Evolutionary conservation across 2,329 filamentous ascomycete species (phyloP).

Genomic region (Colletotrichum endophyticum): DNA sequence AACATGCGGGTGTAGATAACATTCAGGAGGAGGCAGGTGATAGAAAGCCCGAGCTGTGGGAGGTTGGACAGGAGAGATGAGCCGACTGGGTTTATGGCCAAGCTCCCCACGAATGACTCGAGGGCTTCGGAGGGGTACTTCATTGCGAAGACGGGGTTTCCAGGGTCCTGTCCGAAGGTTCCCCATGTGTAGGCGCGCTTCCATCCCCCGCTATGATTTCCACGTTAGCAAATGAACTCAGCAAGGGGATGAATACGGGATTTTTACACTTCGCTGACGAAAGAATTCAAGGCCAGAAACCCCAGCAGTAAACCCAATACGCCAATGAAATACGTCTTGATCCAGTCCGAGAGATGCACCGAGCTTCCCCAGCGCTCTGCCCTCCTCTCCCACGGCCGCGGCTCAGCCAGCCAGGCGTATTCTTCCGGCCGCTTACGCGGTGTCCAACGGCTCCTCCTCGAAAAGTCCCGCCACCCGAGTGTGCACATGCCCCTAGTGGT

Average conservation of each 20-base stretch:
- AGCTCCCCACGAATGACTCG: neutral
- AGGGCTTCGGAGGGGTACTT: neutral
- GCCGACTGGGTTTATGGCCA: neutral
- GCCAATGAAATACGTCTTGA: neutral
- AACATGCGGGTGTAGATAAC: neutral
- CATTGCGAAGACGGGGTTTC: neutral
- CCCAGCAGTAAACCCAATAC: neutral
- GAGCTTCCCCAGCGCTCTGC: neutral
- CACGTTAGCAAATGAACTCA: neutral
- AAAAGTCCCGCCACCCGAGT: neutral
- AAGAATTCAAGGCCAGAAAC: neutral
- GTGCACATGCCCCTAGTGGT: neutral
- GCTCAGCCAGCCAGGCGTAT: neutral
- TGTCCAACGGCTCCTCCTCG: neutral
- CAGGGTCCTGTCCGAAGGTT: neutral
- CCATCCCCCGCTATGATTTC: neutral
- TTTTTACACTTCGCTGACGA: neutral
- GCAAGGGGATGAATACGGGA: neutral
- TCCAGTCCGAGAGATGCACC: neutral
- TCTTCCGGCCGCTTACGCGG: neutral
- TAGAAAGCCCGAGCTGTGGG: neutral
- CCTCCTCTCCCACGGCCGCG: neutral
- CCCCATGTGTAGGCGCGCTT: neutral
- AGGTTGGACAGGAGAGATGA: neutral
- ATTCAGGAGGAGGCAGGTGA: neutral